These are phyloP conservation scores for Neurospora sp. DNA, from an alignment of 495 filamentous ascomycete species.

Conservation along the genomic window DNA sequence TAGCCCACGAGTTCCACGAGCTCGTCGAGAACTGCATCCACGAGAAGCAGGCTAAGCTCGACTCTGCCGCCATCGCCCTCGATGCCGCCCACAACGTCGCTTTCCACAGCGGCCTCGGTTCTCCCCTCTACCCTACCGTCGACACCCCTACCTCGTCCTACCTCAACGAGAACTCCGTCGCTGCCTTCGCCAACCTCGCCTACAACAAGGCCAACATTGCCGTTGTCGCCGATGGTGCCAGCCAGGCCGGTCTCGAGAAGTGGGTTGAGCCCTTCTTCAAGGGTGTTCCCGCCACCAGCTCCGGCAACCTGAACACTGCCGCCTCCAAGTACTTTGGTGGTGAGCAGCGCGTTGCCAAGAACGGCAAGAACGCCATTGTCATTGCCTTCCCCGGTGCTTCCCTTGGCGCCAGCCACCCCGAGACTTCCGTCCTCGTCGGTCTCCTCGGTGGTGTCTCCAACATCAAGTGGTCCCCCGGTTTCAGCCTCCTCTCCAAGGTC, in stretches of 20 bases:
- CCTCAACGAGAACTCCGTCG: slow-evolving; percentile 59
- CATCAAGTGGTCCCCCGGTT: slow-evolving; percentile 95
- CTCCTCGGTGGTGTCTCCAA: slow-evolving; percentile 81
- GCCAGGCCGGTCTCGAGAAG: slow-evolving; percentile 65
- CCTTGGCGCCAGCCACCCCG: slow-evolving; percentile 72
- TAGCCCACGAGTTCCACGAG: slow-evolving; percentile 83
- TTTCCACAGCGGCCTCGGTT: slow-evolving; percentile 89
- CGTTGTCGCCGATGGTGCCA: slow-evolving; percentile 79
- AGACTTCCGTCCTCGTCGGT: slow-evolving; percentile 77
- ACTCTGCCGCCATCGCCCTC: slow-evolving; percentile 62
- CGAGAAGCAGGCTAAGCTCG: slow-evolving; percentile 58
- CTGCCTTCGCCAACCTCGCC: slow-evolving; percentile 60
- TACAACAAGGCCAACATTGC: slow-evolving; percentile 87
- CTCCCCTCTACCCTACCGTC: slow-evolving; percentile 58
- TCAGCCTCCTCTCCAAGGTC: slow-evolving; percentile 77
- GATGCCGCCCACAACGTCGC: slow-evolving; percentile 81
- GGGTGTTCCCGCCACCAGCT: slow-evolving; percentile 32
- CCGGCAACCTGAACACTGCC: slow-evolving; percentile 22
- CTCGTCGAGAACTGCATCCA: slow-evolving; percentile 66
- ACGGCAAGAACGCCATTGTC: slow-evolving; percentile 63
- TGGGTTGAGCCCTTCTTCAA: slow-evolving; percentile 91
- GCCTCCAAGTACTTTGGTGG: slow-evolving; percentile 85
- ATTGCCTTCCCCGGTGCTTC: slow-evolving; percentile 88
- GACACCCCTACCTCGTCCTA: slow-evolving; percentile 65
- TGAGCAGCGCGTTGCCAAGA: slow-evolving; percentile 79